Evolutionary conservation across 2,329 filamentous ascomycete genomes (phyloP), one percentile per base, ranked within the genome.

Genomic region (Calonectria pteridis): DNA sequence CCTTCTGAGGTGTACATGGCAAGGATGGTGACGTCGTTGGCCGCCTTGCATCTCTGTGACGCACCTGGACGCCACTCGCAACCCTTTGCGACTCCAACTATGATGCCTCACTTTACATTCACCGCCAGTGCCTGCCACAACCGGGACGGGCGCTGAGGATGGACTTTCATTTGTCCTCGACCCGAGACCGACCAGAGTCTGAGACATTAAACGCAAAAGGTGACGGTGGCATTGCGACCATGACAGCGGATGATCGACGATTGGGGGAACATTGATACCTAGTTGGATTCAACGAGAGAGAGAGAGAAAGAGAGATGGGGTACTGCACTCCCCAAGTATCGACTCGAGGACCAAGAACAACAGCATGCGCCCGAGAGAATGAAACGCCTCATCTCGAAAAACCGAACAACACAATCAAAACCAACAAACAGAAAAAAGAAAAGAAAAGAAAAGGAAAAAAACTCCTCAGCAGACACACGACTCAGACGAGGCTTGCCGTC

Each of bases 221-320:
- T 28, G 31, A 40, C 55, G 33, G 55, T 62, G 55, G 37, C 40
- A 35, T 7, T 49, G 29, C 40, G 46, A 55, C 63, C 51, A 33
- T 53, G 73, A 74, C 67, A 73, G 72, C 69, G 67, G 65, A 79
- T 75, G 77, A 79, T 77, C 72, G 68, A 77, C 74, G 23, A 37
- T 23, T 40, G 55, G 23, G 33, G 33, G n/a, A 28, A 40, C n/a
- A 40, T 62, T 40, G 33, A 26, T 37, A 26, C 33, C 37, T 6
- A 37, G 26, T 35, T 62, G 55, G 55, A 62, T 62, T 23, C 33
- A 28, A 28, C 33, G 43, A 62, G 55, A 28, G 23, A 18, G 23
- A 28, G 35, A 40, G 55, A 26, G 13, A 26, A 16, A 43, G 37
- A 43, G 43, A 11, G n/a, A n/a, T 7, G 40, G 40, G 43, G 23